phyloP scores from a whole-genome alignment of 2,329 filamentous ascomycete genomes.

The Pseudogymnoascus sp. region DNA sequence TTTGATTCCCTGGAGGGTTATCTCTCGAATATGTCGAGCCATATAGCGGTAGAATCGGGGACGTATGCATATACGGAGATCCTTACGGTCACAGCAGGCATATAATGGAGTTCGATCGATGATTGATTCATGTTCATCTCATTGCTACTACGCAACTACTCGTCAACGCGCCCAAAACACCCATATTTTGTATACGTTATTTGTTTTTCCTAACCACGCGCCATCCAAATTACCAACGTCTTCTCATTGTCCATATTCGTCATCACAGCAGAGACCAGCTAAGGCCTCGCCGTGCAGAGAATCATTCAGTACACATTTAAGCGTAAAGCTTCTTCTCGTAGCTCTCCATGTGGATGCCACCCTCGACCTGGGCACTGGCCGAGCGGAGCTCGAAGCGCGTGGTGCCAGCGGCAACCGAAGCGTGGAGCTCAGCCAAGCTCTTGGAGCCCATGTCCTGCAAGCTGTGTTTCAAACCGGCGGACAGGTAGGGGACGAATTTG shows the following conservation, averaged over 20 bases:
- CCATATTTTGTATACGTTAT: slow-evolving; percentile 2
- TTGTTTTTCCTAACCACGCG: slow-evolving; percentile 1
- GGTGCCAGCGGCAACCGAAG: slow-evolving; percentile 62
- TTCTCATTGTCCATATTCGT: background rate
- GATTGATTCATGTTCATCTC: slow-evolving; percentile 1
- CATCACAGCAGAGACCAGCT: background rate
- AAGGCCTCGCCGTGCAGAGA: slow-evolving; percentile 1
- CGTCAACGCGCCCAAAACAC: slow-evolving; percentile 4
- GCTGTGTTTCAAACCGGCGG: slow-evolving; percentile 93
- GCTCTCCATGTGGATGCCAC: slow-evolving; percentile 95
- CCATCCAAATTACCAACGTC: slow-evolving; percentile 5
- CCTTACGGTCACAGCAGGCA: background rate
- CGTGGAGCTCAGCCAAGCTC: slow-evolving; percentile 69
- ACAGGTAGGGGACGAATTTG: slow-evolving; percentile 93
- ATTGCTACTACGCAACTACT: slow-evolving; percentile 6
- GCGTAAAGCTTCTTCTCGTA: slow-evolving; percentile 99
- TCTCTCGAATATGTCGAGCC: background rate
- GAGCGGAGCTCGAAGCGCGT: slow-evolving; percentile 93
- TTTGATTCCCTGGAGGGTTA: background rate
- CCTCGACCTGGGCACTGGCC: slow-evolving; percentile 89
- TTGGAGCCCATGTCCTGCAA: slow-evolving; percentile 89
- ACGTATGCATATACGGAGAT: background rate
- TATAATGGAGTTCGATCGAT: background rate
- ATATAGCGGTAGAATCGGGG: background rate
- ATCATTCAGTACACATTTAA: slow-evolving; percentile 34